Percentiles rank a stretch among this genome's conserved stretches.
Evolutionary conservation across 2,329 filamentous ascomycete genomes (phyloP).

Genomic region (Trichophyton rubrum): DNA sequence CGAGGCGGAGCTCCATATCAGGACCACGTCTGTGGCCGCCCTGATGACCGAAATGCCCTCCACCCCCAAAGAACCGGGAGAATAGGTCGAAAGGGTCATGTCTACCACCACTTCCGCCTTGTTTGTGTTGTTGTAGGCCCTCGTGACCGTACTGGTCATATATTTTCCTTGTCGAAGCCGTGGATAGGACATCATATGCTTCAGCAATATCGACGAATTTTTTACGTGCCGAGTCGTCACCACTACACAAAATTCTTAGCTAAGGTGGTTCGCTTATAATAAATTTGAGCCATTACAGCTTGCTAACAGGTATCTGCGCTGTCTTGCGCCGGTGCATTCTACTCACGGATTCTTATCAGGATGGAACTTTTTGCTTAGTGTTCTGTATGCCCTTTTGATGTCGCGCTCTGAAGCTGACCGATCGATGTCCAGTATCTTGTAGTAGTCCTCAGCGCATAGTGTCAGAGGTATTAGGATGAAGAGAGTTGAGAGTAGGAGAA

Average conservation of each 20-base stretch:
- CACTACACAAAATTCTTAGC: constrained; percentile 38
- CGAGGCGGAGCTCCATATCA: constrained; percentile 76
- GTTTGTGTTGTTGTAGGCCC: constrained; percentile 69
- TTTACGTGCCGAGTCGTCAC: constrained; percentile 64
- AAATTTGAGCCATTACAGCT: background rate
- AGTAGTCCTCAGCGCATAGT: constrained; percentile 36
- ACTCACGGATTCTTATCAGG: constrained; percentile 95
- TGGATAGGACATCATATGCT: constrained; percentile 84
- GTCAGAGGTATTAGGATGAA: constrained; percentile 24
- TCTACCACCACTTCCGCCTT: constrained; percentile 46
- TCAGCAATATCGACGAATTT: constrained; percentile 92
- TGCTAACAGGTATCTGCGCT: background rate
- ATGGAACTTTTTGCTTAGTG: constrained; percentile 87
- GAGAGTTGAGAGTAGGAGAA: constrained; percentile 25
- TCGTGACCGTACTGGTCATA: constrained; percentile 95
- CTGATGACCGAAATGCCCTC: constrained; percentile 65
- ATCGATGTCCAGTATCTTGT: constrained; percentile 66
- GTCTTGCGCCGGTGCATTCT: background rate
- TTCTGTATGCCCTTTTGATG: constrained; percentile 86
- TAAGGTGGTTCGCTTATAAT: background rate
- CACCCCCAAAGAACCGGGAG: constrained; percentile 89
- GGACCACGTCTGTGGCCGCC: constrained; percentile 66
- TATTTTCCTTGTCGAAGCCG: constrained; percentile 66
- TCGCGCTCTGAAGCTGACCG: constrained; percentile 71
- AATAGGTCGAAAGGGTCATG: constrained; percentile 95